A percentile compares a stretch with the other conserved stretches of the same genome.
These are phyloP conservation scores for Salmacisia buchloeana DNA, from an alignment of 1,284 basidiomycete genomes.

Conservation along the genomic window DNA sequence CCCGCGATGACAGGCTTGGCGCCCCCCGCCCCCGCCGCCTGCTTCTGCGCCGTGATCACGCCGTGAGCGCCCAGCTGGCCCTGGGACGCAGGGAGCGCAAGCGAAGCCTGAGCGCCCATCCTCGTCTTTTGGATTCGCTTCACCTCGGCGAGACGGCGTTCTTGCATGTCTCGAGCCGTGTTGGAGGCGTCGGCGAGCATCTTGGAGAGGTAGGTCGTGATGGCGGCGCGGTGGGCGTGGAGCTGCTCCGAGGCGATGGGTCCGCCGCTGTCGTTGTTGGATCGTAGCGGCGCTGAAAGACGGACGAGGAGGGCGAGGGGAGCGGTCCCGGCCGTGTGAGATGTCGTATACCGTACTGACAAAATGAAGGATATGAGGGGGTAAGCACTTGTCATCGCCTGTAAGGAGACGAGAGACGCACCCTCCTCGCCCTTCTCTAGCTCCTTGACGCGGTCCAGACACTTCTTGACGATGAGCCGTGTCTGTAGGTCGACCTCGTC, in stretches of 20 bases:
- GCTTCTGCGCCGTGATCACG: neutral
- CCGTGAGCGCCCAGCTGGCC: no score
- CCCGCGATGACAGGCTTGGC: neutral
- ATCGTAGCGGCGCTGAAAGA: constrained; percentile 25
- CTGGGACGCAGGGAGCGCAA: no score
- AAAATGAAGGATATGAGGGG: neutral
- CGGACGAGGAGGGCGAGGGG: constrained; percentile 15
- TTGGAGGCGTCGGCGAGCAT: constrained; percentile 72
- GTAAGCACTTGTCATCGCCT: no score
- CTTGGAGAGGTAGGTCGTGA: constrained; percentile 77
- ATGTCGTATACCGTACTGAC: constrained; percentile 25
- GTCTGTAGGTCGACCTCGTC: constrained; percentile 87
- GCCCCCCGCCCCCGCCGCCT: neutral
- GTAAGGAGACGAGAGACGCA: no score
- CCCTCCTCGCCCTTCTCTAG: constrained; percentile 79
- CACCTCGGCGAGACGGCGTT: constrained; percentile 49
- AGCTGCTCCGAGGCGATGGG: constrained; percentile 60
- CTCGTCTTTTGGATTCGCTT: constrained; percentile 14
- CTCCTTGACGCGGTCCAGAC: constrained; percentile 74
- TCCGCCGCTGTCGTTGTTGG: constrained; percentile 18
- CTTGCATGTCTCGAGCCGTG: constrained; percentile 76
- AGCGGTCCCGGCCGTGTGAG: constrained; percentile 22
- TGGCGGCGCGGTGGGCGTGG: constrained; percentile 72
- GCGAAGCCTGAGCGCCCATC: neutral
- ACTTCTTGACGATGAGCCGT: constrained; percentile 70